Percentiles rank a stretch among this genome's conserved stretches.
Conservation (phyloP, 139 green algal genomes). For the Micractinium sp. region DNA sequence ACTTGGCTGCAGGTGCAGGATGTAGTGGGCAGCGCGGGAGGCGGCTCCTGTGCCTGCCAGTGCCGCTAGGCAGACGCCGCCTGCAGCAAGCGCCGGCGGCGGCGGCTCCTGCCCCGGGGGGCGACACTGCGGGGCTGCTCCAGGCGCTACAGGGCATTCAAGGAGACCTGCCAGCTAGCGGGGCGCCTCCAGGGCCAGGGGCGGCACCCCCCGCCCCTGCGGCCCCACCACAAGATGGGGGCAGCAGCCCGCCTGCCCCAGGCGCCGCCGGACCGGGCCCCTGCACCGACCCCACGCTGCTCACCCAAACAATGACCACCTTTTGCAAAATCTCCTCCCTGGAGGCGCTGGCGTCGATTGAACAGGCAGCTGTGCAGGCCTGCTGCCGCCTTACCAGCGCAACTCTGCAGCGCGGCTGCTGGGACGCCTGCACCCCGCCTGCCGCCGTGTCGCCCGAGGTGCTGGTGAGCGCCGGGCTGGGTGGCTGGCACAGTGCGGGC, state of each 20-base stretch:
- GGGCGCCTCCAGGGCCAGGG: background rate
- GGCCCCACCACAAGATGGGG: background rate
- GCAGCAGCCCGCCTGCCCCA: background rate
- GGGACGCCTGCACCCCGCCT: slow-evolving; percentile 4
- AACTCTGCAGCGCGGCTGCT: slow-evolving; percentile 13
- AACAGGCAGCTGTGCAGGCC: slow-evolving; percentile 19
- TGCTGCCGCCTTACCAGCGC: slow-evolving; percentile 23
- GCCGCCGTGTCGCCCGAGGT: background rate
- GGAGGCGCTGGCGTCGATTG: background rate
- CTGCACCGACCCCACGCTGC: slow-evolving; percentile 19
- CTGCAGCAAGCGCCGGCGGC: too few relatives aligned
- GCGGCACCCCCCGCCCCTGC: background rate
- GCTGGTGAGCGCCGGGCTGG: background rate
- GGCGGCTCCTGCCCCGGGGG: background rate
- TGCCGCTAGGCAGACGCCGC: too few relatives aligned
- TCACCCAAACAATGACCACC: slow-evolving; percentile 13
- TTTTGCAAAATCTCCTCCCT: background rate
- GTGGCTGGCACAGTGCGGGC: background rate
- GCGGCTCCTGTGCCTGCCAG: too few relatives aligned
- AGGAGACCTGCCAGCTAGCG: background rate
- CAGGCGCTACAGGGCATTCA: background rate
- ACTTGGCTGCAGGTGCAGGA: too few relatives aligned
- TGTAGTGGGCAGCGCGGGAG: too few relatives aligned
- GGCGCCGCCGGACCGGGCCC: background rate
- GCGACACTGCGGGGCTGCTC: background rate